Evolutionary conservation across 441 rosid genomes (phyloP), one percentile per base, ranked within the genome.

Genomic region (Adansonia gregorii): DNA sequence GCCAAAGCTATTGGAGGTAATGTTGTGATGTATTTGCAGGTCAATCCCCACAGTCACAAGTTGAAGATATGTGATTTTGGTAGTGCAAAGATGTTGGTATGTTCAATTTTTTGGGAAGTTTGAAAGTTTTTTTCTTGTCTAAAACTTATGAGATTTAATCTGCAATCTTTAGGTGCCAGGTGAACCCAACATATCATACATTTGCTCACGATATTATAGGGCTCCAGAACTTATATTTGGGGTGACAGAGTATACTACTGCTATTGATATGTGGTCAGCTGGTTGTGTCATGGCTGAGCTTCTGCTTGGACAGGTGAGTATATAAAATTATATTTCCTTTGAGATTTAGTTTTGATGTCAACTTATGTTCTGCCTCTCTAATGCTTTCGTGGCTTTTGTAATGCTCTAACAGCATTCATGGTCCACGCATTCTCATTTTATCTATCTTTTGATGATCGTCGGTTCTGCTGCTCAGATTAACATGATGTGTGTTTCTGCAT

Each of bases 181-280:
- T 73, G 95, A 90, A 87, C 92, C 97, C 72, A 94, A 89, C 84
- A 91, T 94, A 83, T 90, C 97, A 9, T 94, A 91, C 73, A 92
- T 94, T 69, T 93, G 97, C 83, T 94, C 96, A 39, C 85, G 97
- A 59, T 94, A 92, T 83, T 93, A 93, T 81, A 84, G 95, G 82
- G 97, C 97, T 51, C 97, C 97, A 4, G 96, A 94, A 86, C 97
- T 91, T 73, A 94, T 93, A 87, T 94, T 94, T 74, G 98, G 98
- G 70, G 97, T 94, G 7, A 87, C 95, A 19, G 90, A 91, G 70
- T 94, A 92, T 77, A 87, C 95, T 54, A 89, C 85, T 46, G 49
- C 49, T 46, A 46, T 46, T 46, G 49, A 46, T 46, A 46, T 46
- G 49, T 46, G 98, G 98, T 94, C 93, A 10, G 91, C 76, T 75